Evolutionary conservation across 345 rosid genomes (phyloP), one percentile per base, ranked within the genome.

Genomic region (Citrus mangshanensis): DNA sequence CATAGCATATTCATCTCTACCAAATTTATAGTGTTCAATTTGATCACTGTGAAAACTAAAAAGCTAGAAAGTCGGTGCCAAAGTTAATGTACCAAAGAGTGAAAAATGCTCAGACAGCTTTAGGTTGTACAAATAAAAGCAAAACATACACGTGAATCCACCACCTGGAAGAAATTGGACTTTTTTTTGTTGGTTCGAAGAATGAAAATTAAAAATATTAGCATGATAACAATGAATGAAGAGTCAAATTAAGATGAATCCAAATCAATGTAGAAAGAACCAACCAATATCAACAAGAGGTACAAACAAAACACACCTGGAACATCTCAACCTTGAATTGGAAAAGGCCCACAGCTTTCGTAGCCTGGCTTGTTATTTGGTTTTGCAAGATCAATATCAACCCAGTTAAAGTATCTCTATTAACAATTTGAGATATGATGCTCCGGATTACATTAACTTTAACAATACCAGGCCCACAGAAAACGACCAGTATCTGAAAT

Each of bases 271-370:
- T 61, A 46, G n/a, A 30, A 22, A 25, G 35, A 35, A 68, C 4
- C 21, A 62, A 68, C 13, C 25, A 25, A 9, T 22, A 34, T 12
- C 51, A 72, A 22, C 60, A 61, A 35, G 16, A 38, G 22, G 58
- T 25, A n/a, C 37, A 54, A 32, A 54, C 40, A 68, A 51, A 51
- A 54, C 70, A 54, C 79, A 95, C 99, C 97, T 90, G 95, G 80
- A 94, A 96, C 65, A 89, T 80, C 88, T 96, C 98, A 67, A 94
- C 97, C 77, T 91, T 96, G 78, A 96, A 94, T 3, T 87, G 35
- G 83, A 94, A 91, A 58, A 88, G 86, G 75, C 93, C 95, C 51
- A 89, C 55, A 68, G 98, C 92, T 82, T 91, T 94, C 82, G 74
- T 37, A 74, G 98, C 99, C 85, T 89, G 97, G 72, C 75, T 91